Evolutionary conservation across 2,329 filamentous ascomycete genomes (phyloP).

Genomic region (Ceratocystis alfenasii): DNA sequence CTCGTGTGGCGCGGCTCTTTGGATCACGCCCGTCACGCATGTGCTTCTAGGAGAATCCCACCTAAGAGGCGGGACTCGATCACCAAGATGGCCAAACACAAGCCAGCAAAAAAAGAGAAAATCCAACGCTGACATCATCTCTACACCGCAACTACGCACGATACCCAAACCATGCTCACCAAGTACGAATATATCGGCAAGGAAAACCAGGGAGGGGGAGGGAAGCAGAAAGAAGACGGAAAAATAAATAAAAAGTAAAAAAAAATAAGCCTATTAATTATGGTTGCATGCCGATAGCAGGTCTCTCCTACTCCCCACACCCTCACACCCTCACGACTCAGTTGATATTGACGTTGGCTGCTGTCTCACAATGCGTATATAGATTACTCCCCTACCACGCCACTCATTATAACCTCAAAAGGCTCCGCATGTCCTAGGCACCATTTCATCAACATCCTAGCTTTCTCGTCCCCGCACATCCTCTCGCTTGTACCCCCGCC

Average conservation of each 20-base stretch:
- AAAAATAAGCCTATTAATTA: not conserved
- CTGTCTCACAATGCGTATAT: not conserved
- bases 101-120: not conserved
- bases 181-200: no score
- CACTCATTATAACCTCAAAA: not conserved
- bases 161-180: not conserved
- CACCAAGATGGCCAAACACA: not conserved
- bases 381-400: not conserved
- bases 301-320: not conserved
- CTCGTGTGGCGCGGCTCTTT: not conserved
- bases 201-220: no score
- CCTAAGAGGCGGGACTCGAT: not conserved
- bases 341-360: not conserved
- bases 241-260: not conserved
- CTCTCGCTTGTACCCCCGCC: no score
- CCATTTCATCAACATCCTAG: not conserved
- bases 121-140: not conserved
- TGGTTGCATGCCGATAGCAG: not conserved
- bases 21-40: slow-evolving; percentile 4
- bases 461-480: no score
- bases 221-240: not conserved
- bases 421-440: not conserved
- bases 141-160: not conserved
- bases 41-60: slow-evolving; percentile 7
- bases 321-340: not conserved